phyloP scores from a whole-genome alignment of 176 grass and related monocot species.

The Paspalum notatum region DNA sequence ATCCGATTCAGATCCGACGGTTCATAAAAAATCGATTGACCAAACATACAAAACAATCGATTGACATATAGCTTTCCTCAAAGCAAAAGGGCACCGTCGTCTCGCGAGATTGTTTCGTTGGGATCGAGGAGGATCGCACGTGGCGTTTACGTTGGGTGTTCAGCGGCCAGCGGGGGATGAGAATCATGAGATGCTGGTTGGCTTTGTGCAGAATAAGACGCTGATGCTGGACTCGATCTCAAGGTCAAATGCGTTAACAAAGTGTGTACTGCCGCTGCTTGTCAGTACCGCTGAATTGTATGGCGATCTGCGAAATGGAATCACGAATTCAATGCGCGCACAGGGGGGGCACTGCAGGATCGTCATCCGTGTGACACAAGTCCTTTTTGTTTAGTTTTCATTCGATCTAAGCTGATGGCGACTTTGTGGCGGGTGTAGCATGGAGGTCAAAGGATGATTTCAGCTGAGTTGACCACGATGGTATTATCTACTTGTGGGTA shows the following conservation, averaged over 20 bases:
- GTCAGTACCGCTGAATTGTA: not conserved
- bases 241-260: not conserved
- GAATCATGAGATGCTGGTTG: too few relatives aligned
- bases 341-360: slow-evolving; percentile 10
- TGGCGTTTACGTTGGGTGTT: not conserved
- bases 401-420: slow-evolving; percentile 10
- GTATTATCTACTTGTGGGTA: too few relatives aligned
- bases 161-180: not conserved
- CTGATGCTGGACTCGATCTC: not conserved
- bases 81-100: slow-evolving; percentile 34
- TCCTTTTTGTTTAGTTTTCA: slow-evolving; percentile 27
- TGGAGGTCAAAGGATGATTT: not conserved
- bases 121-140: not conserved
- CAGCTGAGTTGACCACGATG: too few relatives aligned
- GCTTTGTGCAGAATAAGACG: not conserved
- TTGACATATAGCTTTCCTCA: too few relatives aligned
- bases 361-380: not conserved
- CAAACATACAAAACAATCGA: too few relatives aligned
- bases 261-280: not conserved
- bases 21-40: too few relatives aligned
- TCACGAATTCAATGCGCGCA: slow-evolving; percentile 21
- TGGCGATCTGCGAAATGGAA: not conserved
- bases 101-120: too few relatives aligned
- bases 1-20: too few relatives aligned
- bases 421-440: slow-evolving; percentile 1